A percentile compares a stretch with the other conserved stretches of the same genome.
Conservation (phyloP, 169 alveolate species). For the Babesia gibsoni region DNA sequence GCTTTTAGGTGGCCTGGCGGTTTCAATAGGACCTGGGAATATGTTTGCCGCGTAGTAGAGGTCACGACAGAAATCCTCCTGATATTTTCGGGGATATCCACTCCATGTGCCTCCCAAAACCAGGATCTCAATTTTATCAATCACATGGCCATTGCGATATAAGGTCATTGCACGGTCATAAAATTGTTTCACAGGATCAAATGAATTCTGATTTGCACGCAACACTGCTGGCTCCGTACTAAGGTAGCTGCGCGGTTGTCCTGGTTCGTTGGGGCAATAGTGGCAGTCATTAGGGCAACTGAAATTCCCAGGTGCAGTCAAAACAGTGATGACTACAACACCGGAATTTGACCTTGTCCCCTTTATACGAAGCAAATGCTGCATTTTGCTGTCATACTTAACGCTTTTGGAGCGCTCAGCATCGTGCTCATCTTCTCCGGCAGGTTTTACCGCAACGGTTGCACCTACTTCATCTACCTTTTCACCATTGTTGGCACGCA, state of each 20-base stretch:
- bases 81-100: slow-evolving; percentile 87
- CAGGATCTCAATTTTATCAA: slow-evolving; percentile 90
- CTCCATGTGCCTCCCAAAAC: slow-evolving; percentile 95
- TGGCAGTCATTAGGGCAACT: slow-evolving; percentile 90
- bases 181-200: slow-evolving; percentile 87
- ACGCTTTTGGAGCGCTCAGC: slow-evolving; percentile 39
- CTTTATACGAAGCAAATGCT: slow-evolving; percentile 75
- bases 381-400: slow-evolving; percentile 62
- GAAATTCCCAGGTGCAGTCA: slow-evolving; percentile 91
- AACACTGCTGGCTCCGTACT: slow-evolving; percentile 95
- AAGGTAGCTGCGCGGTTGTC: slow-evolving; percentile 91
- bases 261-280: slow-evolving; percentile 94
- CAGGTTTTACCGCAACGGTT: not conserved
- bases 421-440: not conserved
- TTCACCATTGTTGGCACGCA: not conserved
- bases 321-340: slow-evolving; percentile 90
- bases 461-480: not conserved
- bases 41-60: slow-evolving; percentile 91
- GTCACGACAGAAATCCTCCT: slow-evolving; percentile 87
- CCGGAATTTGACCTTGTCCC: slow-evolving; percentile 87
- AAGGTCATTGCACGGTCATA: slow-evolving; percentile 89
- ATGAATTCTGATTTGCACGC: slow-evolving; percentile 91
- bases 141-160: slow-evolving; percentile 87
- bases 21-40: slow-evolving; percentile 69
- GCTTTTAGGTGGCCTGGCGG: slow-evolving; percentile 58